phyloP scores from a whole-genome alignment of 805 yeast species.

The Lipomyces starkeyi region DNA sequence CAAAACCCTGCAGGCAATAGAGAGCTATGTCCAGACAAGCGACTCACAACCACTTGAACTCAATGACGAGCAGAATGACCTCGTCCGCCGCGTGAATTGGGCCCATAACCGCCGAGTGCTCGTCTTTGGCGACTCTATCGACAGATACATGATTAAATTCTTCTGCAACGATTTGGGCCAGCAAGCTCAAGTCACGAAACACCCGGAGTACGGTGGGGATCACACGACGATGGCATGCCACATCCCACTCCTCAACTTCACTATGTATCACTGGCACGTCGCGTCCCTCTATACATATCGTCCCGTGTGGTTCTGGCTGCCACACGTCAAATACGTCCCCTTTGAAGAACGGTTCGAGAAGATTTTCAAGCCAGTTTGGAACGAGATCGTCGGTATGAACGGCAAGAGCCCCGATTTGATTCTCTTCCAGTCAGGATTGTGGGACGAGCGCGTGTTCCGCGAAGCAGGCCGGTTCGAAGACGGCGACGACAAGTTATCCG shows the following conservation, averaged over 20 bases:
- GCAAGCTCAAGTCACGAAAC: not conserved
- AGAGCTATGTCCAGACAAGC: not conserved
- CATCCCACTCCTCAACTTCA: slow-evolving; percentile 25
- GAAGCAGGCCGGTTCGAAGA: slow-evolving; percentile 20
- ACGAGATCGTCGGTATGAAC: slow-evolving; percentile 28
- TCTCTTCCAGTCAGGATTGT: slow-evolving; percentile 32
- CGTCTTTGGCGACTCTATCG: slow-evolving; percentile 35
- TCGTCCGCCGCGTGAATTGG: slow-evolving; percentile 29
- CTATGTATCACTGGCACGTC: slow-evolving; percentile 36
- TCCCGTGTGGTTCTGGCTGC: slow-evolving; percentile 36
- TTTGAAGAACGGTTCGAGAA: slow-evolving; percentile 33
- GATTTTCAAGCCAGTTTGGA: slow-evolving; percentile 24
- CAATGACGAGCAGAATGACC: slow-evolving; percentile 12
- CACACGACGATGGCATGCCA: slow-evolving; percentile 32
- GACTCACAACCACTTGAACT: not conserved
- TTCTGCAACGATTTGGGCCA: slow-evolving; percentile 23
- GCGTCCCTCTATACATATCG: slow-evolving; percentile 32
- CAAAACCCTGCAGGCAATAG: slow-evolving; percentile 1
- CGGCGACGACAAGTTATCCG: slow-evolving; percentile 22
- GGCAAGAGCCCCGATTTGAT: slow-evolving; percentile 30
- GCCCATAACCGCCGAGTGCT: slow-evolving; percentile 32
- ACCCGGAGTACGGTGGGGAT: slow-evolving; percentile 25
- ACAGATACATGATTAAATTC: slow-evolving; percentile 34
- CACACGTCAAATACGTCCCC: slow-evolving; percentile 26
- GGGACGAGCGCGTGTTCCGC: slow-evolving; percentile 37